A percentile compares a stretch with the other conserved stretches of the same genome.
Conservation (phyloP, 1,284 basidiomycete species). For the Lentinula novae-zelandiae region DNA sequence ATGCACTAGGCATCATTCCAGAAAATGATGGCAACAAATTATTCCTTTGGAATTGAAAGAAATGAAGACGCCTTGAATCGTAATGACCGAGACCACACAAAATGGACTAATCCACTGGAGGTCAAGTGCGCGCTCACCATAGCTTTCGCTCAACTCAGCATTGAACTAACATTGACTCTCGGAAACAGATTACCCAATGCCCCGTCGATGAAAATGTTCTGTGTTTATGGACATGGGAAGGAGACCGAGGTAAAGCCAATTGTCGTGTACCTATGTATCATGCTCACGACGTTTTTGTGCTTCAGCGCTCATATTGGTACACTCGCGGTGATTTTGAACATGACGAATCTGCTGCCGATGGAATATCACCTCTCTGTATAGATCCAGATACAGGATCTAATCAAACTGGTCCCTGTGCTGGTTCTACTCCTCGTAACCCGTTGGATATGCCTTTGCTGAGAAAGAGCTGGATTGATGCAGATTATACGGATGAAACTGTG, state of each 20-base stretch:
- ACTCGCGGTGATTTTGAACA: conserved; percentile 66
- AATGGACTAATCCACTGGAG: conserved; percentile 98
- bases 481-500: conserved; percentile 64
- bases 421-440: conserved; percentile 44
- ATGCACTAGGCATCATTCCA: conserved; percentile 26
- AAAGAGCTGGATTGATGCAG: conserved; percentile 80
- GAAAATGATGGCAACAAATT: conserved; percentile 89
- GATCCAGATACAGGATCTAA: conserved; percentile 28
- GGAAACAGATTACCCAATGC: conserved; percentile 74
- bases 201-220: conserved; percentile 91
- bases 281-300: not conserved
- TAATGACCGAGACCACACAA: conserved; percentile 71
- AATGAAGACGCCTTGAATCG: conserved; percentile 59
- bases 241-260: conserved; percentile 76
- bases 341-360: conserved; percentile 56
- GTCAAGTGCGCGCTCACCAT: conserved; percentile 49
- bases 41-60: conserved; percentile 90
- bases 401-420: conserved; percentile 5
- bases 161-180: not conserved
- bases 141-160: not conserved
- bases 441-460: conserved; percentile 60
- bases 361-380: conserved; percentile 28
- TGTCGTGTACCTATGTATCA: not conserved
- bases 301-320: conserved; percentile 81
- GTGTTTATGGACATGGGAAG: conserved; percentile 95